These are phyloP conservation scores for Neurospora sp. DNA, from an alignment of 495 filamentous ascomycete species.

Conservation along the genomic window DNA sequence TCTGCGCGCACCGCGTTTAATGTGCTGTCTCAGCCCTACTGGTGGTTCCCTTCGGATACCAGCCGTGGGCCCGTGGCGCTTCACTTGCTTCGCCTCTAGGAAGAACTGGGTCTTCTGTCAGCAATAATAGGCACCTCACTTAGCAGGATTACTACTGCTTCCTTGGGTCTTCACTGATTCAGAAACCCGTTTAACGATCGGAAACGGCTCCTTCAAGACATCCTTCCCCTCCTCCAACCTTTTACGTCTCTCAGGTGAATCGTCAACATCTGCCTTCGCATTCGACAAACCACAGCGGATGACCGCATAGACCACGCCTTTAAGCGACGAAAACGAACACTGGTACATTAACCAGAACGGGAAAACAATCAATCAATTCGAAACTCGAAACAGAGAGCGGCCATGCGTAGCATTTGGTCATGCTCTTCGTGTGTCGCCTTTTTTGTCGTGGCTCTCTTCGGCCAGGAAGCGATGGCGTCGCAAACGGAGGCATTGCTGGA, in stretches of 20 bases:
- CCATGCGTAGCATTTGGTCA: constrained; percentile 23
- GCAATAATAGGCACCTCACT: neutral
- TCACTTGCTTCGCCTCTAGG: neutral
- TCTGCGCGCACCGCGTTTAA: neutral
- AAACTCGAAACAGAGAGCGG: constrained; percentile 1
- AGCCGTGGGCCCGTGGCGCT: neutral
- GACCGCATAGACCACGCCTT: neutral
- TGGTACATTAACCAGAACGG: too few relatives aligned
- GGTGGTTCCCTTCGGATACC: neutral
- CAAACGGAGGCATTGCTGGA: constrained; percentile 5
- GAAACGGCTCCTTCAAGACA: neutral
- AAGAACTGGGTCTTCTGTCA: neutral
- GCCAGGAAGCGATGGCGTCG: constrained; percentile 12
- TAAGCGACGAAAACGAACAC: neutral
- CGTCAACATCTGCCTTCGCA: neutral
- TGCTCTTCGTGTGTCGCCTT: constrained; percentile 19
- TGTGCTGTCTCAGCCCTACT: neutral
- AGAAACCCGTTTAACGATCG: neutral
- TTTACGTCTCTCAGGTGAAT: neutral
- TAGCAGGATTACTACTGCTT: neutral
- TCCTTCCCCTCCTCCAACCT: neutral
- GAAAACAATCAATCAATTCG: neutral
- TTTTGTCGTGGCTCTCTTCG: constrained; percentile 15
- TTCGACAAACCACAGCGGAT: neutral
- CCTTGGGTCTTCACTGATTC: neutral